Evolutionary conservation across 768 basidiomycete genomes (phyloP), one percentile per base, ranked within the genome.

Genomic region (Hortiboletus campestris): DNA sequence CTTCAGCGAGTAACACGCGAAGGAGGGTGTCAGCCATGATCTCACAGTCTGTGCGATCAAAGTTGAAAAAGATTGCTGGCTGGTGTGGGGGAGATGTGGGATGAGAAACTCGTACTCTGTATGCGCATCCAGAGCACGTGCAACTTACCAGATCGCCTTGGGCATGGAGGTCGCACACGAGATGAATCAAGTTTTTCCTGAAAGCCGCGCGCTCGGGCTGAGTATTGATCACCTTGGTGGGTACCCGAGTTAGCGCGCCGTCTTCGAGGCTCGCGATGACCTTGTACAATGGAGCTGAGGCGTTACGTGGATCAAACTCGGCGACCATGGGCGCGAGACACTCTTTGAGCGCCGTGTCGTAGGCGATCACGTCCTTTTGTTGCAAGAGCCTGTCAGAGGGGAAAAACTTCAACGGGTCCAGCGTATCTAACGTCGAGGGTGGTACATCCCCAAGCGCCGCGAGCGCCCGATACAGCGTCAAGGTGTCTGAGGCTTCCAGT

Each of bases 21-120:
- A 73, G 19, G 22, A 89, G 66, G 13, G 56, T 53, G 20, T 63
- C 36, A 0, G 77, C 82, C 72, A 86, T 76, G n/a, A 68, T 59
- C 63, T 87, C 85, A 64, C 86, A 88, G 19, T 75, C 72, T 2
- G 71, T 66, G 19, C 87, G 79, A 59, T 87, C 84, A 61, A 89
- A 86, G 50, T 75, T 79, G 72, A 89, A 89, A 20, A 89, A 67
- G 13, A 89, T 79, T 0, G 85, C 87, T 4, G 86, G 85, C 84
- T 85, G 50, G 0, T 40, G 11, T 19, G 47, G 28, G 43, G 17
- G 25, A 53, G 17, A 29, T 19, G 34, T 4, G 19, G 10, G 19
- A 46, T 31, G 28, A 38, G 46, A 49, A 32, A 31, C 7, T 4
- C 12, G 25, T 31, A 16, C 0, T 22, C 13, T 11, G n/a, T 6